A percentile compares a stretch with the other conserved stretches of the same genome.
These are phyloP conservation scores for Boletus coccyginus DNA, from an alignment of 768 basidiomycete genomes.

Conservation along the genomic window DNA sequence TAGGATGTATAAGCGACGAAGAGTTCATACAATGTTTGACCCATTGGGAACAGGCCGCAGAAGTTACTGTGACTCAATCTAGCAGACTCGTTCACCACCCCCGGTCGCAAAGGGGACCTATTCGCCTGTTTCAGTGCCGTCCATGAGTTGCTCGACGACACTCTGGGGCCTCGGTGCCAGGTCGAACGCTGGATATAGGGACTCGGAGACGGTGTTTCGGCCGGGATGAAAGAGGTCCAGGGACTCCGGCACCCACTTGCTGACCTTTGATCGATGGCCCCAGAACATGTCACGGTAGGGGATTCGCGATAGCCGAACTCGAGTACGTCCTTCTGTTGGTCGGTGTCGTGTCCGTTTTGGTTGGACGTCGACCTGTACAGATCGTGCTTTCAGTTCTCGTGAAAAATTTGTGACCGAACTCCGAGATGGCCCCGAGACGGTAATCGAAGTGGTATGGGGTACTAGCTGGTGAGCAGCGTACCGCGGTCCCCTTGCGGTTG, in stretches of 20 bases:
- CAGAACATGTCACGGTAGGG: slow-evolving; percentile 33
- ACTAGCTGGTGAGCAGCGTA: slow-evolving; percentile 26
- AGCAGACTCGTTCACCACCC: slow-evolving; percentile 42
- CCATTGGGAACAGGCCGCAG: slow-evolving; percentile 36
- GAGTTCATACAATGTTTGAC: background rate
- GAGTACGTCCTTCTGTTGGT: slow-evolving; percentile 18
- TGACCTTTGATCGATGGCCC: slow-evolving; percentile 54
- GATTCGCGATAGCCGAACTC: slow-evolving; percentile 15
- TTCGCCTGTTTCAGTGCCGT: slow-evolving; percentile 41
- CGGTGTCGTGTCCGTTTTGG: background rate
- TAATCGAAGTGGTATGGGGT: slow-evolving; percentile 10
- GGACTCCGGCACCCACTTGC: slow-evolving; percentile 49
- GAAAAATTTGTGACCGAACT: slow-evolving; percentile 25
- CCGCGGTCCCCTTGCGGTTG: slow-evolving; percentile 3
- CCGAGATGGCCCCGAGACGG: slow-evolving; percentile 11
- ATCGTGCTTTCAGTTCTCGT: slow-evolving; percentile 44
- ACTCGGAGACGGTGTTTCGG: slow-evolving; percentile 26
- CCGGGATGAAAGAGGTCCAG: slow-evolving; percentile 40
- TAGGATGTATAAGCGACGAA: background rate
- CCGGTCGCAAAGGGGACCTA: slow-evolving; percentile 46
- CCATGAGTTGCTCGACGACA: slow-evolving; percentile 47
- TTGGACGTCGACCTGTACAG: slow-evolving; percentile 20
- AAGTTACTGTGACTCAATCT: slow-evolving; percentile 48
- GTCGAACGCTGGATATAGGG: slow-evolving; percentile 60
- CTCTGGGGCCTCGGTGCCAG: slow-evolving; percentile 63